Base-by-base conservation (phyloP, 345 rosid species). In the Draba incana region DNA sequence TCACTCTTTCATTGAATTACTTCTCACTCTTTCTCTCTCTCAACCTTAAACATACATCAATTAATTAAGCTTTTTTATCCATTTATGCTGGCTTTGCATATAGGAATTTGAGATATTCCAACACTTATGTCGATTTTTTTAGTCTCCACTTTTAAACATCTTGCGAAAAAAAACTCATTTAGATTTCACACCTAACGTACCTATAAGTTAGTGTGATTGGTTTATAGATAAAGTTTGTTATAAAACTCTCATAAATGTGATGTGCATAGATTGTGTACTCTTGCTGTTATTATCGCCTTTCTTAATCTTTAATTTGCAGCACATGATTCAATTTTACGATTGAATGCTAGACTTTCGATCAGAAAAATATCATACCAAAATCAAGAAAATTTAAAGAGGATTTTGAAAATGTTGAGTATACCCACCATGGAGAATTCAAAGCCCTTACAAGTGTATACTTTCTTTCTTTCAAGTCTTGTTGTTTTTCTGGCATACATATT, bases 51-150 rank as follows among this genome's bases (percentile, higher is more conserved):
- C 79, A 28, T 47, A 54, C 70, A 68, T 75, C 73, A 61, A 68
- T 68, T 62, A 66, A 59, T 60, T 59, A 74, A 59, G 61, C 58
- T 66, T 59, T 62, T 66, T 59, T 48, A 66, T 58, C 66, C 51
- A 51, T 73, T 66, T 73, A 58, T 66, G 77, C 77, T 74, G 72
- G 51, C 77, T 74, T 59, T 74, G 39, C 61, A 12, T 72, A 39
- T 57, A 7, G 59, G 55, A 65, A 43, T 31, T 50, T 50, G 31
- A 66, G 56, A 51, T 73, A 59, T 33, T 73, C 72, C 43, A 59
- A 73, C 49, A 60, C 41, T 66, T 52, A 44, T 16, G 68, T 74
- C 78, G 16, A 62, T 15, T 60, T 66, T 35, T 66, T 14, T 37
- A 25, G 57, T 51, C 44, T 20, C 49, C 25, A 52, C 66, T 27